phyloP scores from a whole-genome alignment of 78 protist species.

The Creolimax fragrantissima region DNA sequence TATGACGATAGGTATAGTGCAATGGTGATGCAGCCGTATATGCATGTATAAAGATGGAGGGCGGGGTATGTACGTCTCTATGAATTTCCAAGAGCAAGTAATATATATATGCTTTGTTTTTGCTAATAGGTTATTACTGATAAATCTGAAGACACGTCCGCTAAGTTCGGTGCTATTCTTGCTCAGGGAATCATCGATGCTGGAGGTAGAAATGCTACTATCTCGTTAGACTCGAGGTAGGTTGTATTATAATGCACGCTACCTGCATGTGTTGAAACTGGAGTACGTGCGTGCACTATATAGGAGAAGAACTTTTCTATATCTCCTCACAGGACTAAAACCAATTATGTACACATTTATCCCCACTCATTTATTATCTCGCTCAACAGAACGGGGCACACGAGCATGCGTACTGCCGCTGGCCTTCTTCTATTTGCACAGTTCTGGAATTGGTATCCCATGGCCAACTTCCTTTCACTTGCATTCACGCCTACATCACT shows the following conservation, averaged over 20 bases:
- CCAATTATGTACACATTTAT: too few relatives aligned
- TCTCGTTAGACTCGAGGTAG: constrained; percentile 27
- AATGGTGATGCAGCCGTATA: too few relatives aligned
- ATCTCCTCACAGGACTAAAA: too few relatives aligned
- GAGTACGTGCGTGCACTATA: too few relatives aligned
- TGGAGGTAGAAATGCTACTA: constrained; percentile 82
- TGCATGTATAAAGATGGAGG: too few relatives aligned
- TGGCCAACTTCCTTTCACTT: constrained; percentile 73
- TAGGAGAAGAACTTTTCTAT: too few relatives aligned
- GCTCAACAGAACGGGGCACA: constrained; percentile 58
- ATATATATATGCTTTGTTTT: too few relatives aligned
- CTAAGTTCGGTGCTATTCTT: constrained; percentile 93
- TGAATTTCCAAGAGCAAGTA: too few relatives aligned
- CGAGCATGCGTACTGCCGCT: constrained; percentile 40
- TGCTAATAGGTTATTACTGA: constrained; percentile 46
- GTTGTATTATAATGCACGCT: neutral
- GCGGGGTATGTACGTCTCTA: too few relatives aligned
- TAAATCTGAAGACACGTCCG: constrained; percentile 81
- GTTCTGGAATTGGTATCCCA: constrained; percentile 97
- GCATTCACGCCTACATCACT: constrained; percentile 91
- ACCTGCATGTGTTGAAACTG: too few relatives aligned
- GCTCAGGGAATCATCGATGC: constrained; percentile 94
- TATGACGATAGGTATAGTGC: too few relatives aligned
- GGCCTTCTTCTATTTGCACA: constrained; percentile 78
- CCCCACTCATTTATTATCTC: too few relatives aligned